Evolutionary conservation across 177 flowering plant species (phyloP).

Genomic region (Vitis hybrid): DNA sequence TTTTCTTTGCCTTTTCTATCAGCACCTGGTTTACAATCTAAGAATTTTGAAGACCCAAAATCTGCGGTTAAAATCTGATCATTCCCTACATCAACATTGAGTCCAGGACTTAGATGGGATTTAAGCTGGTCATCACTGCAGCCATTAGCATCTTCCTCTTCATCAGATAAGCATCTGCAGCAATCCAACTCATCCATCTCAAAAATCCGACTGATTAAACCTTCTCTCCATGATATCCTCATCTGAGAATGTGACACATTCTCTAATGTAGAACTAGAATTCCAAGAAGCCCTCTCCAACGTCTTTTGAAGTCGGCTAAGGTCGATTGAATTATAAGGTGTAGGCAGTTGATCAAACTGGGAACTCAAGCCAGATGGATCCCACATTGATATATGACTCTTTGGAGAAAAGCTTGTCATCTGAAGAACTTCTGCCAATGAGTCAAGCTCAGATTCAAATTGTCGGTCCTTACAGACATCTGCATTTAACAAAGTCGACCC

Average conservation of each 20-base stretch:
- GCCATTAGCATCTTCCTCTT: constrained; percentile 39
- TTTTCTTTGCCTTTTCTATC: constrained; percentile 22
- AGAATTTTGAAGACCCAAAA: constrained; percentile 20
- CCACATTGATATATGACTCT: constrained; percentile 20
- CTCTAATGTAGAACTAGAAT: constrained; percentile 32
- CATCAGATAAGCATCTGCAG: constrained; percentile 76
- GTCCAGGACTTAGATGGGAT: constrained; percentile 15
- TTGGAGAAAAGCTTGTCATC: constrained; percentile 34
- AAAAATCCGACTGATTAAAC: constrained; percentile 43
- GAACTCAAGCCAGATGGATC: constrained; percentile 46
- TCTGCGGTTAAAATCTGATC: constrained; percentile 9
- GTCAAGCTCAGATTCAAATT: constrained; percentile 33
- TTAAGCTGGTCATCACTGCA: constrained; percentile 12
- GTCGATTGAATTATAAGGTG: constrained; percentile 32
- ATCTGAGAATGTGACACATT: constrained; percentile 36
- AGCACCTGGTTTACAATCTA: constrained; percentile 17
- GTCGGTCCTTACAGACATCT: constrained; percentile 10
- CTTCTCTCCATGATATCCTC: constrained; percentile 89
- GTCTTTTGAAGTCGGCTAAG: constrained; percentile 27
- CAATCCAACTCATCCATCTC: constrained; percentile 80
- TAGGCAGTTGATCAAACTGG: constrained; percentile 31
- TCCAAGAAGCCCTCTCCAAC: constrained; percentile 23
- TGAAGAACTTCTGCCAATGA: constrained; percentile 28
- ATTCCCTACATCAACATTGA: constrained; percentile 12
- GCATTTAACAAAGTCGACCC: constrained; percentile 21